These are phyloP conservation scores for Rutidosis leptorrhynchoides DNA, from an alignment of 129 eudicot genomes.

Conservation along the genomic window DNA sequence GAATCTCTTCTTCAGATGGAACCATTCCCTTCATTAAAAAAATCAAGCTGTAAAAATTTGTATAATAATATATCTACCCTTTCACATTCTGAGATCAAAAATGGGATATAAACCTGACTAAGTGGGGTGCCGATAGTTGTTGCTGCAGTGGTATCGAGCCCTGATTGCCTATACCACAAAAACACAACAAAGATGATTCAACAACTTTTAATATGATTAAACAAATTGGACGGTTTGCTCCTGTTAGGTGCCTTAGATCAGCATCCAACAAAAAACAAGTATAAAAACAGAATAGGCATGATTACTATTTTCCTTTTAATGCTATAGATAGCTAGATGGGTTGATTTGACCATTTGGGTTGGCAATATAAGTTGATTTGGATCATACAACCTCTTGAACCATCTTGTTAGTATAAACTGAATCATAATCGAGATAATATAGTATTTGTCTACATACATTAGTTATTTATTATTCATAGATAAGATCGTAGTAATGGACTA, in stretches of 20 bases:
- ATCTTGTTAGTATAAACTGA: not conserved
- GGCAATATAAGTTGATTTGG: too few species aligned
- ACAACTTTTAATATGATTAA: constrained; percentile 8
- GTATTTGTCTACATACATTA: not conserved
- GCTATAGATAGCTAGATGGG: not conserved
- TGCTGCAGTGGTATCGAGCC: constrained; percentile 41
- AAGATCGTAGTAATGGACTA: not conserved
- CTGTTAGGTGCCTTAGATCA: constrained; percentile 6
- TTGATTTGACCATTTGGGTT: not conserved
- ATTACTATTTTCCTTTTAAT: not conserved
- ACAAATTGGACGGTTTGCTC: not conserved
- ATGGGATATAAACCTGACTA: constrained; percentile 48
- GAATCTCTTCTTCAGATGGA: constrained; percentile 66
- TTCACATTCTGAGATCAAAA: constrained; percentile 7
- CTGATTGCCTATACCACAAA: constrained; percentile 47
- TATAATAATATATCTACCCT: not conserved
- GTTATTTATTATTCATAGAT: too few species aligned
- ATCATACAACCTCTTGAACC: not conserved
- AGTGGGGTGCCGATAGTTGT: constrained; percentile 33
- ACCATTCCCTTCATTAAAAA: constrained; percentile 44
- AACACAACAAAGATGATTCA: constrained; percentile 21
- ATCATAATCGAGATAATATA: not conserved
- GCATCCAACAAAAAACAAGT: not conserved
- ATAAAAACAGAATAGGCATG: constrained; percentile 3
- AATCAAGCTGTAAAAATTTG: not conserved